These are phyloP conservation scores for Phylloporus arenicola DNA, from an alignment of 768 basidiomycete species.

Conservation along the genomic window DNA sequence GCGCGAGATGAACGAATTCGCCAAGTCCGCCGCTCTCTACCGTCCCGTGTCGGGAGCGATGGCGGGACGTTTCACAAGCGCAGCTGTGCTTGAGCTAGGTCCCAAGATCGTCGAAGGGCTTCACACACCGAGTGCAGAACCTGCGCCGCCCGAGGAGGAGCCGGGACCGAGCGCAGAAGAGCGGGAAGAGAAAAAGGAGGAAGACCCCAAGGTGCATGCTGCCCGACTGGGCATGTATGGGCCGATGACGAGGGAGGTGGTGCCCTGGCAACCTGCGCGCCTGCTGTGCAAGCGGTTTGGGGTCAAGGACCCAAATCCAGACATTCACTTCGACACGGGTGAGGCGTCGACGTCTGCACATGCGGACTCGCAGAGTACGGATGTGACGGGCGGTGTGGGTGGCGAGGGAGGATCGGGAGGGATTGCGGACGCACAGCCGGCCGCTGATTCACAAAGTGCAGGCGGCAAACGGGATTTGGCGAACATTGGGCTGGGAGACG, in stretches of 20 bases:
- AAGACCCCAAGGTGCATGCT: slow-evolving; percentile 75
- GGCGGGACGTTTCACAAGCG: slow-evolving; percentile 90
- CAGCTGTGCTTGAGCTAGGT: slow-evolving; percentile 62
- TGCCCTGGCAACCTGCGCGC: slow-evolving; percentile 74
- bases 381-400: not conserved
- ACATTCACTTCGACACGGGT: slow-evolving; percentile 33
- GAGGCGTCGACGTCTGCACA: slow-evolving; percentile 20
- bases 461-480: slow-evolving; percentile 53
- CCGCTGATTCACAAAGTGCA: not conserved
- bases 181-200: slow-evolving; percentile 43
- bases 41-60: slow-evolving; percentile 90
- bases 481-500: slow-evolving; percentile 88
- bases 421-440: not conserved
- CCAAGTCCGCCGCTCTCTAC: slow-evolving; percentile 83
- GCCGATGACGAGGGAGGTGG: slow-evolving; percentile 69
- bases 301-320: slow-evolving; percentile 80
- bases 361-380: slow-evolving; percentile 9
- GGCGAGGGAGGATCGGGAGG: not conserved
- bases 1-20: slow-evolving; percentile 80
- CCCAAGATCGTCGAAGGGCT: slow-evolving; percentile 63
- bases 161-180: slow-evolving; percentile 39
- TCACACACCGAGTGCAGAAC: slow-evolving; percentile 48
- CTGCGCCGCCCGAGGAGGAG: slow-evolving; percentile 23
- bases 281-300: slow-evolving; percentile 92
- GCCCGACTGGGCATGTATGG: slow-evolving; percentile 90